These are phyloP conservation scores for Glycine latifolia DNA, from an alignment of 306 rosid species.

Conservation along the genomic window DNA sequence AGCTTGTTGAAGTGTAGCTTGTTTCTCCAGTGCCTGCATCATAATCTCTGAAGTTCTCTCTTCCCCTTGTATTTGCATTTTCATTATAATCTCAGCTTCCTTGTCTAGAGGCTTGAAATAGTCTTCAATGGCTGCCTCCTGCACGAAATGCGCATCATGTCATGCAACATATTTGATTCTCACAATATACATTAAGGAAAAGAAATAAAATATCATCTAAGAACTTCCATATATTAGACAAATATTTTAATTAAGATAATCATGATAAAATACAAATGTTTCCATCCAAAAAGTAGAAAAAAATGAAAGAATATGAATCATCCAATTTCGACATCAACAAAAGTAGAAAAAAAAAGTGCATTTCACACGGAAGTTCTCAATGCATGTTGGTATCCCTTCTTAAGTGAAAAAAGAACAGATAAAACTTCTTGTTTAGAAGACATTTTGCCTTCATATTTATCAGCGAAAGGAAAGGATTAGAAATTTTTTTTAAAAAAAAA, in stretches of 20 bases:
- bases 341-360: background rate
- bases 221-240: slow-evolving; percentile 19
- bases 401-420: background rate
- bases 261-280: background rate
- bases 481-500: background rate
- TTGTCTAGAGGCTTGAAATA: slow-evolving; percentile 89
- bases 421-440: slow-evolving; percentile 12
- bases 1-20: slow-evolving; percentile 61
- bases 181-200: background rate
- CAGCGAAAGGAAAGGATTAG: slow-evolving; percentile 1
- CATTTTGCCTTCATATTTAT: slow-evolving; percentile 10
- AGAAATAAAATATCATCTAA: slow-evolving; percentile 31
- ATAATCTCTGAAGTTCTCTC: slow-evolving; percentile 68
- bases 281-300: background rate
- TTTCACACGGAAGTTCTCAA: slow-evolving; percentile 25
- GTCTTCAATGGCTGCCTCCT: slow-evolving; percentile 88
- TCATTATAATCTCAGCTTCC: slow-evolving; percentile 80
- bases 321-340: slow-evolving; percentile 11
- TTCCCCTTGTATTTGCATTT: slow-evolving; percentile 76
- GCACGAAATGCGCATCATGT: slow-evolving; percentile 43
- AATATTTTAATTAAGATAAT: slow-evolving; percentile 30
- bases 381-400: background rate
- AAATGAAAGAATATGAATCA: background rate
- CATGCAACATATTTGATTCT: slow-evolving; percentile 35
- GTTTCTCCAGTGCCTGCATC: slow-evolving; percentile 75